These are phyloP conservation scores for Xylariaceae sp. DNA, from an alignment of 2,329 filamentous ascomycete species.

Conservation along the genomic window DNA sequence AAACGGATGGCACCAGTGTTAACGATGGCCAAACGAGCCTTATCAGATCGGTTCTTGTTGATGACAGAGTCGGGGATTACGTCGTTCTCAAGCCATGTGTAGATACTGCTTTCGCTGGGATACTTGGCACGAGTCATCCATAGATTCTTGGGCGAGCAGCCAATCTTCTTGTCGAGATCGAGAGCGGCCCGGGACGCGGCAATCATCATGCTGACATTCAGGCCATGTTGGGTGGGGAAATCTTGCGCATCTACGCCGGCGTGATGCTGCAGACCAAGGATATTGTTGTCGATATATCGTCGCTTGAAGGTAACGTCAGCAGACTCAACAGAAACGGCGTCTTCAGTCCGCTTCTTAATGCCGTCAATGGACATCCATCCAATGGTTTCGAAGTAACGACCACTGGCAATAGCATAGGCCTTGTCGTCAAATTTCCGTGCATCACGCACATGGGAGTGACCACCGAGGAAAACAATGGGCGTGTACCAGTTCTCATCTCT, in stretches of 20 bases:
- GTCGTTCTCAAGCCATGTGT: constrained; percentile 69
- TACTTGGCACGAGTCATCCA: constrained; percentile 81
- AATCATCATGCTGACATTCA: constrained; percentile 66
- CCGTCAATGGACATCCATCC: constrained; percentile 87
- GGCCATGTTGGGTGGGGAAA: constrained; percentile 72
- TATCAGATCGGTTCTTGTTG: constrained; percentile 52
- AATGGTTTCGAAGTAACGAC: constrained; percentile 90
- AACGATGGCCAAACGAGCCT: constrained; percentile 65
- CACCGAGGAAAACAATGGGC: constrained; percentile 87
- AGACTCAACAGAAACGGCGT: constrained; percentile 27
- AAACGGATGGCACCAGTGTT: constrained; percentile 94
- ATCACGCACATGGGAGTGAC: constrained; percentile 85
- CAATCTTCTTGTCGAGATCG: constrained; percentile 65
- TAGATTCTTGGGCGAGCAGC: constrained; percentile 74
- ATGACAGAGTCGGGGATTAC: constrained; percentile 65
- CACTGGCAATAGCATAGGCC: constrained; percentile 76
- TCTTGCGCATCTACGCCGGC: constrained; percentile 64
- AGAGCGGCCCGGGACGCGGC: constrained; percentile 62
- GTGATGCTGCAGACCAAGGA: constrained; percentile 78
- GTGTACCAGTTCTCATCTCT: constrained; percentile 70
- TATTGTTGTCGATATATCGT: constrained; percentile 90
- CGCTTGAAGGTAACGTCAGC: constrained; percentile 59
- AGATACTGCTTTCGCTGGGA: constrained; percentile 68
- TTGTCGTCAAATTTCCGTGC: constrained; percentile 72
- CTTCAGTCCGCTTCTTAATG: constrained; percentile 36